phyloP scores from a whole-genome alignment of 1,284 basidiomycete species.

The Xerocomus amazonicus region DNA sequence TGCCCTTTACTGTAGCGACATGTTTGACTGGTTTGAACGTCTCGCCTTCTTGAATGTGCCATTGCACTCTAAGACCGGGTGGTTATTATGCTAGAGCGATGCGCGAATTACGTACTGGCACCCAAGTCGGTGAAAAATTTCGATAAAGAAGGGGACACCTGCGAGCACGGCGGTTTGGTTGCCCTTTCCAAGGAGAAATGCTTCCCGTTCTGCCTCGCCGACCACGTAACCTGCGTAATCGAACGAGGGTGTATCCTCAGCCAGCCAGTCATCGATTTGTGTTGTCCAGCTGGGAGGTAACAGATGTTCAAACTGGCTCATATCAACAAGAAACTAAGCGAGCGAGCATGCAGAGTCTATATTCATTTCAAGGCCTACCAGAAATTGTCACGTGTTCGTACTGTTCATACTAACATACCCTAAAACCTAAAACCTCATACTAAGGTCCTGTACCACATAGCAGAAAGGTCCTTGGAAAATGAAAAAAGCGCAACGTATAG shows the following conservation, averaged over 20 bases:
- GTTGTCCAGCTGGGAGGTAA: constrained; percentile 90
- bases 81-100: not conserved
- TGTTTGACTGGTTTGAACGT: constrained; percentile 79
- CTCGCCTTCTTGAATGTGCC: constrained; percentile 87
- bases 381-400: too few relatives aligned
- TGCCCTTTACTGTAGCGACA: constrained; percentile 89
- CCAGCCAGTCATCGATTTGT: constrained; percentile 80
- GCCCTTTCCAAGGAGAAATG: constrained; percentile 88
- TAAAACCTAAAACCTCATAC: too few relatives aligned
- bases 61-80: constrained; percentile 69
- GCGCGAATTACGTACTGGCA: constrained; percentile 68
- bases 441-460: too few relatives aligned
- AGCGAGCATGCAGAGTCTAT: too few relatives aligned
- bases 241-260: constrained; percentile 94
- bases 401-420: too few relatives aligned
- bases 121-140: constrained; percentile 86
- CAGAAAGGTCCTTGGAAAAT: not conserved
- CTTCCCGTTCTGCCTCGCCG: constrained; percentile 84
- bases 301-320: constrained; percentile 62
- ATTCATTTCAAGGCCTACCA: too few relatives aligned
- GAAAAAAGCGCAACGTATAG: not conserved
- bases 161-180: constrained; percentile 77
- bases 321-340: not conserved
- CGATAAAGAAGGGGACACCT: constrained; percentile 93
- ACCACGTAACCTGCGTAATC: constrained; percentile 98